Evolutionary conservation across 192 early-diverging fungal species (phyloP), one percentile per base, ranked within the genome.

Genomic region (Coemansia sp.): DNA sequence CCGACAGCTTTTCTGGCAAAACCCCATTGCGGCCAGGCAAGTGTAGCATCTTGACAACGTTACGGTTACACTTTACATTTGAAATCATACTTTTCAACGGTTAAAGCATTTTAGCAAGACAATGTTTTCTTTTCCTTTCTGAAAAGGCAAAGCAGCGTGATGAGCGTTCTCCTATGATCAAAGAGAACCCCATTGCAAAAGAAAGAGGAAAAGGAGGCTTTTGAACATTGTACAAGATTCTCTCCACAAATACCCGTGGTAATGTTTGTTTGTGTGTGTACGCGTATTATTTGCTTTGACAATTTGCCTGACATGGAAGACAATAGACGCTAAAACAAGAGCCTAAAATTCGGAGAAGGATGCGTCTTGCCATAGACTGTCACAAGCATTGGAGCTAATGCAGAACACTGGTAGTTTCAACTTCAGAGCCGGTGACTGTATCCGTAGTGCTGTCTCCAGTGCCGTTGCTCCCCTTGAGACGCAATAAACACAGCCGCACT

Each of bases 401-500:
- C 27, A 17, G 5, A 55, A 55, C 12, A n/a, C 17, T 31, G 55
- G 55, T n/a, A 8, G 55, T 31, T 31, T 58, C 55, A 7, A 17
- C 32, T 2, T 58, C 55, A 32, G 55, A 58, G n/a, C 31, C 55
- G 29, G 31, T 2, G 14, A 17, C 55, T 32, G 31, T 58, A 32
- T 58, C 55, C 5, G 55, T 34, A 23, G 55, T 58, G 29, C 55
- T 58, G 31, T 31, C 15, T 4, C 55, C 31, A 15, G 55, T 29
- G 32, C 31, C 15, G 5, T 57, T 27, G 53, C 53, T 32, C 14
- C 53, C 29, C 29, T 29, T 57, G 12, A 57, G 53, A 0, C 68
- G 81, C 34, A 36, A 58, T 61, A 78, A 63, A 67, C 81, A 84
- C 7, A 60, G 72, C 15, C 55, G n/a, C 3, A 78, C 76, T 39